Evolutionary conservation across 257 asterid genomes (phyloP).

Genomic region (Solanum chaucha): DNA sequence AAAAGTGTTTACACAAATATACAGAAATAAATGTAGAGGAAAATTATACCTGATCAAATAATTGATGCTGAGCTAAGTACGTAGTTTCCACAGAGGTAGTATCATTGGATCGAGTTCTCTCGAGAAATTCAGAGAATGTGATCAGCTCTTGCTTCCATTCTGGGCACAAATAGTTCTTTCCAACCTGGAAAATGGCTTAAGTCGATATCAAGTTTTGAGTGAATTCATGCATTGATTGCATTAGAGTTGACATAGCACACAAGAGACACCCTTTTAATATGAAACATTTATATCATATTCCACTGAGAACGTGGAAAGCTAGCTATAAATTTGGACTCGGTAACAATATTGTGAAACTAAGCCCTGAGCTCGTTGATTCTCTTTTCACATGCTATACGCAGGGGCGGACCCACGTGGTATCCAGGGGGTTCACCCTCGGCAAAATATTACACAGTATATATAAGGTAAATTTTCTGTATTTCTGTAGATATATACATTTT

Average conservation of each 20-base stretch:
- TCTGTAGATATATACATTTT: too few relatives aligned
- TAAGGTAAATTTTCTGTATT: too few relatives aligned
- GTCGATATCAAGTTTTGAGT: background rate
- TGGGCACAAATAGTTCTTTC: constrained; percentile 48
- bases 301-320: background rate
- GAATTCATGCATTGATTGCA: background rate
- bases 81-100: constrained; percentile 30
- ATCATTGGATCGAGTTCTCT: constrained; percentile 49
- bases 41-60: constrained; percentile 80
- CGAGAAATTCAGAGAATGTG: constrained; percentile 85
- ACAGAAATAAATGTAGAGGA: background rate
- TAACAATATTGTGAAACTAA: background rate
- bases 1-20: background rate
- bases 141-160: constrained; percentile 78
- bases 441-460: too few relatives aligned
- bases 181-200: constrained; percentile 30
- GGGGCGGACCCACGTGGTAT: too few relatives aligned
- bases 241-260: background rate
- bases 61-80: constrained; percentile 89
- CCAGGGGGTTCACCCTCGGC: too few relatives aligned
- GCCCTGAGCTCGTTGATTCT: background rate
- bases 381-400: background rate
- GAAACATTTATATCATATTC: background rate
- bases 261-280: background rate
- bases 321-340: background rate